Evolutionary conservation across 352 stramenopile species (phyloP), one percentile per base, ranked within the genome.

Genomic region (Phytophthora sojae): DNA sequence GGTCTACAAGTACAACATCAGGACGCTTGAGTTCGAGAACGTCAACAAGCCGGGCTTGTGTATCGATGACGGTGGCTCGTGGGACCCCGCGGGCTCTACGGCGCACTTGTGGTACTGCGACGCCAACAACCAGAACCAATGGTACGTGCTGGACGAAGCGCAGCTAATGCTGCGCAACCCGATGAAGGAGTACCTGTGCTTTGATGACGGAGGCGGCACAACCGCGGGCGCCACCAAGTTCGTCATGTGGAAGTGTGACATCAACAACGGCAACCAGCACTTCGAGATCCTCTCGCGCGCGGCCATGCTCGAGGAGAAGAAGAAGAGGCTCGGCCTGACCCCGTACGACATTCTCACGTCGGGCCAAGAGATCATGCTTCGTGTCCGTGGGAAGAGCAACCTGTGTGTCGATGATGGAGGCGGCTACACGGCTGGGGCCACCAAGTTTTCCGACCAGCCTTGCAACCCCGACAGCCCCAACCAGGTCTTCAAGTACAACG

Each of bases 361-460:
- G 0, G 35, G 35, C 4, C 35, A 42, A 2, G 35, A 42, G 35
- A 6, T 42, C 14, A 42, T 42, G 35, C 35, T 42, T 6, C 35
- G 35, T 6, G 61, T 61, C 0, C 55, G 52, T 8, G 30, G 30
- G 3, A 75, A 67, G 35, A 30, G 19, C 21, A 65, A 68, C 47
- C 26, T 77, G 26, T 82, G 75, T 23, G 54, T 80, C 39, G 73
- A 83, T 26, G 73, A 79, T 35, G 73, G 69, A 42, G 76, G 69
- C 30, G 72, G 71, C 12, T 47, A 17, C 35, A 65, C 50, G 2
- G 69, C 61, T 26, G 75, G 39, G 21, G 51, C 70, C 4, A 74
- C 69, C 25, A 71, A 71, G 50, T 77, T 80, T 12, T 19, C 56
- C 6, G 57, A 75, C 45, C 57, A 51, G 37, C 42, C 70, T 21